Conservation (phyloP, 2,329 filamentous ascomycete species). For the Ceratocystis cubensis region DNA sequence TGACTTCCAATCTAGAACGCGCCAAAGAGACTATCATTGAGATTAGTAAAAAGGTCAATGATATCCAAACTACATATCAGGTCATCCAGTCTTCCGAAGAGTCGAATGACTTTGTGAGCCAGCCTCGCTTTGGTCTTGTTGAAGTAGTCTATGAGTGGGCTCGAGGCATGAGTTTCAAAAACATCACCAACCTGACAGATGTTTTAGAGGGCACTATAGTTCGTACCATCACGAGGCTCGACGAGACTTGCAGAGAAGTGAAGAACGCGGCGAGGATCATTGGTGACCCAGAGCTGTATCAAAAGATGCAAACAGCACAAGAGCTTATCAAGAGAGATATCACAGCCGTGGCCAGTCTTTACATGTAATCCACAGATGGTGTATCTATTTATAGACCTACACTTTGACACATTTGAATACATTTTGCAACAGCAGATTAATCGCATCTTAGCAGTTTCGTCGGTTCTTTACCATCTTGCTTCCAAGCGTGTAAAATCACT, state of each 20-base stretch:
- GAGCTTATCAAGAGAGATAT: conserved; percentile 97
- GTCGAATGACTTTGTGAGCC: conserved; percentile 78
- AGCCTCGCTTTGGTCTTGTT: conserved; percentile 81
- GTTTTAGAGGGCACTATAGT: conserved; percentile 97
- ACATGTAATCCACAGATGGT: conserved; percentile 47
- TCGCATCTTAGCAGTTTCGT: too few relatives aligned
- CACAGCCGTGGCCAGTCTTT: conserved; percentile 75
- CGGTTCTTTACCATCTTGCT: too few relatives aligned
- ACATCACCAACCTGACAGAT: conserved; percentile 90
- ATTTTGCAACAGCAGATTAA: too few relatives aligned
- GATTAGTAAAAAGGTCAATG: conserved; percentile 86
- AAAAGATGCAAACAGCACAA: conserved; percentile 95
- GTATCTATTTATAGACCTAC: not conserved
- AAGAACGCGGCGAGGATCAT: conserved; percentile 95
- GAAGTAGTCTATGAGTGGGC: conserved; percentile 99
- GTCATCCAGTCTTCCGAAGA: conserved; percentile 85
- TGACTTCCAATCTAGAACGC: conserved; percentile 69
- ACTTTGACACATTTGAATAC: too few relatives aligned
- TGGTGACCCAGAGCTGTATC: conserved; percentile 81
- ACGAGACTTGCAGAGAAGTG: conserved; percentile 93
- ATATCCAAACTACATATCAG: conserved; percentile 77
- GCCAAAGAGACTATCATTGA: conserved; percentile 76
- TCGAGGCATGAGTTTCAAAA: conserved; percentile 93
- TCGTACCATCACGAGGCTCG: conserved; percentile 78
- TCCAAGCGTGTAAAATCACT: too few relatives aligned